Evolutionary conservation across 2,329 filamentous ascomycete species (phyloP).

Genomic region (Penicillium sp.): DNA sequence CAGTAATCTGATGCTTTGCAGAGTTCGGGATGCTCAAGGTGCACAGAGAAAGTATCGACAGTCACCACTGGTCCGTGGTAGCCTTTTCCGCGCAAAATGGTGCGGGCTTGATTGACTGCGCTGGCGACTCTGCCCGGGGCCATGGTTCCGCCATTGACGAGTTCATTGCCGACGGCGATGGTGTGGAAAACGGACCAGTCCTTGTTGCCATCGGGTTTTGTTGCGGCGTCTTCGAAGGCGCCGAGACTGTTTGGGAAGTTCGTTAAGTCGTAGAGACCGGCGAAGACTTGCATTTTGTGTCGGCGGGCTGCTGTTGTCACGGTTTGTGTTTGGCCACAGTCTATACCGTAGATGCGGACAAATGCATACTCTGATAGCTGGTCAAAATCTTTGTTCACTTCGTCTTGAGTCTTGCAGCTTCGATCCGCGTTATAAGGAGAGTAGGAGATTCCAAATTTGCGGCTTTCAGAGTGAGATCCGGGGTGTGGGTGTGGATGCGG

Average conservation of each 20-base stretch:
- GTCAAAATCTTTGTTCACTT: conserved; percentile 69
- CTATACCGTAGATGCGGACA: conserved; percentile 78
- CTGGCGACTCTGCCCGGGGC: conserved; percentile 58
- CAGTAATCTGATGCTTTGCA: conserved; percentile 77
- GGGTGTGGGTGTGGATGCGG: conserved; percentile 4
- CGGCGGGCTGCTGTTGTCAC: conserved; percentile 66
- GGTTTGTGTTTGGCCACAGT: conserved; percentile 72
- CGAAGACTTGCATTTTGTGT: conserved; percentile 72
- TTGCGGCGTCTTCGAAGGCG: conserved; percentile 63
- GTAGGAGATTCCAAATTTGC: conserved; percentile 58
- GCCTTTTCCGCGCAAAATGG: conserved; percentile 62
- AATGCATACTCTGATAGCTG: conserved; percentile 62
- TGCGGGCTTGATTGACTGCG: conserved; percentile 63
- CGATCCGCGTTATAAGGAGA: conserved; percentile 61
- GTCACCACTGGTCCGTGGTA: conserved; percentile 76
- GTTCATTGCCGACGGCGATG: conserved; percentile 79
- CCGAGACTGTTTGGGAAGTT: conserved; percentile 62
- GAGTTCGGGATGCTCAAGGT: conserved; percentile 68
- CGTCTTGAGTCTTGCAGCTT: conserved; percentile 67
- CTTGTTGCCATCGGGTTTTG: conserved; percentile 36
- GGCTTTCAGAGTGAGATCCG: conserved; percentile 9
- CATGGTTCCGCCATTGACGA: conserved; percentile 67
- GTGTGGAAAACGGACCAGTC: conserved; percentile 74
- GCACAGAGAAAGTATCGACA: conserved; percentile 76
- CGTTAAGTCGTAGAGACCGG: conserved; percentile 71